Conservation (phyloP, 176 grass and related monocot genomes). For the Elymus sibiricus region DNA sequence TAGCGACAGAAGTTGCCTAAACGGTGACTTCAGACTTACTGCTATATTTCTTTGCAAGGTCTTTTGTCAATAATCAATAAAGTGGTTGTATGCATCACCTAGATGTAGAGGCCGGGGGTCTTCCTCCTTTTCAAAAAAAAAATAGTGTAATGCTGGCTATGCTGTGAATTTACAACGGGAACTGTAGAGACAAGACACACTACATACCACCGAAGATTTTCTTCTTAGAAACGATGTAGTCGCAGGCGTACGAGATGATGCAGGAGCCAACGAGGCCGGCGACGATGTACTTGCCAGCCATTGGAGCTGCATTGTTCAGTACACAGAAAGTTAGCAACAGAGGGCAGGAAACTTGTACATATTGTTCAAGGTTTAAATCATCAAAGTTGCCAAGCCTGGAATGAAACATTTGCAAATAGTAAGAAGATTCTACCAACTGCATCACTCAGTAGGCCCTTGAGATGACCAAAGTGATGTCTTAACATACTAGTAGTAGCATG, state of each 20-base stretch:
- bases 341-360: neutral
- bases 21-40: too few relatives aligned
- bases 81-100: too few relatives aligned
- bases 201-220: slow-evolving; percentile 72
- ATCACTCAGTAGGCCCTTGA: neutral
- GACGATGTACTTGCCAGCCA: slow-evolving; percentile 63
- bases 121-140: neutral
- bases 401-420: neutral
- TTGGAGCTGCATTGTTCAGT: slow-evolving; percentile 22
- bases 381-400: neutral
- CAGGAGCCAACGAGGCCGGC: slow-evolving; percentile 36
- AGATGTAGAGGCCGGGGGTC: too few relatives aligned
- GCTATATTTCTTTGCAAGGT: too few relatives aligned
- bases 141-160: neutral
- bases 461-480: neutral
- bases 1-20: too few relatives aligned
- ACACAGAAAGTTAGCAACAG: neutral
- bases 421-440: neutral
- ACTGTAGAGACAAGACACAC: neutral
- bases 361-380: neutral
- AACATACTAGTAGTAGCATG: too few relatives aligned
- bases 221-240: slow-evolving; percentile 52
- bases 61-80: too few relatives aligned
- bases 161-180: neutral
- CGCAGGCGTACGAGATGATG: slow-evolving; percentile 42